Evolutionary conservation across 305 asterid species (phyloP), one percentile per base, ranked within the genome.

Genomic region (Fraxinus xanthoxyloides): DNA sequence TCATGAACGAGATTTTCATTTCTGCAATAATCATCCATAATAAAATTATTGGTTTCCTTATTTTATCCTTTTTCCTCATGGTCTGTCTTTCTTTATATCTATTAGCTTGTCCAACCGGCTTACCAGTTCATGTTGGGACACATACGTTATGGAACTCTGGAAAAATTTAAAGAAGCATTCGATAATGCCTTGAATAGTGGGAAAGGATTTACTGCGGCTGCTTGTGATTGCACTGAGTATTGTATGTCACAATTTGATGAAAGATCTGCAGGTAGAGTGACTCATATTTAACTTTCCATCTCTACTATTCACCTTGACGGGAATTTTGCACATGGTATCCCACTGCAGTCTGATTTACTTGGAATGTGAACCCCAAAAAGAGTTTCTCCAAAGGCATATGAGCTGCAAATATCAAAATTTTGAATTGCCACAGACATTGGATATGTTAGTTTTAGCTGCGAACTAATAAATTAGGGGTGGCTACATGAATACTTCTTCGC

Each of bases 101-200:
- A 73, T 84, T 87, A 97, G 98, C 97, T 95, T 90, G 97, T 95
- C 87, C 98, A 89, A 90, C 98, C 98, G 82, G 93, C 97, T 36
- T 89, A 94, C 87, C 98, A 90, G 21, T 87, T 85, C 84, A 90
- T 91, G 97, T 85, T 97, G 97, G 98, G 97, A 81, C 99, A 97
- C 89, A 80, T 97, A 40, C 92, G 97, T 75, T 86, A 94, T 86
- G 98, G 92, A 79, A 90, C 92, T 32, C 84, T 97, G 61, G 93
- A 93, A 59, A 92, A 80, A 84, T 97, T 95, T 84, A 92, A 95
- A 86, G 91, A 83, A 81, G 91, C 94, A 79, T 92, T 97, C 86
- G 91, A 89, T 73, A 89, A 77, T 83, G 92, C 95, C 76, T 84
- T 95, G 92, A 89, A 84, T 38, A 95, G 75, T 84, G 99, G 99